Evolutionary conservation across 768 basidiomycete genomes (phyloP).

Genomic region (Plicaturopsis crispa): DNA sequence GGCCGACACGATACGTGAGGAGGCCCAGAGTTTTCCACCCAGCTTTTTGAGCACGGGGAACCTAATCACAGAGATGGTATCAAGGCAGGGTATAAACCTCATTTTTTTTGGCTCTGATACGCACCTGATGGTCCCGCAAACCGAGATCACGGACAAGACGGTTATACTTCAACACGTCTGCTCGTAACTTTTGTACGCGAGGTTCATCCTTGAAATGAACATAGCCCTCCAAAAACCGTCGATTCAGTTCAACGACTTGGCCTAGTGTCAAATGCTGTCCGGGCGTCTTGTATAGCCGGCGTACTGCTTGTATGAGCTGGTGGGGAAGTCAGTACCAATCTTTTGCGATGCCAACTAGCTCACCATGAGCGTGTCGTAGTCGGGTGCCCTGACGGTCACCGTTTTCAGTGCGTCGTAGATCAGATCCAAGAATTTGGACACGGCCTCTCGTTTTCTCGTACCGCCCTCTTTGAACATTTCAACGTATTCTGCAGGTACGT

Average conservation of each 20-base stretch:
- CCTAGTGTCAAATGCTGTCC: constrained; percentile 90
- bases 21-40: constrained; percentile 83
- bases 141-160: constrained; percentile 83
- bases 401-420: constrained; percentile 93
- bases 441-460: constrained; percentile 80
- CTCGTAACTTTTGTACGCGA: constrained; percentile 71
- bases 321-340: constrained; percentile 4
- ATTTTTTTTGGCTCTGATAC: constrained; percentile 6
- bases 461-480: constrained; percentile 92
- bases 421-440: constrained; percentile 80
- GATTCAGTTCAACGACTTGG: constrained; percentile 92
- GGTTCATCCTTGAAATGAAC: constrained; percentile 90
- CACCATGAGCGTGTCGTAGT: constrained; percentile 98
- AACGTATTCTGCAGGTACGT: constrained; percentile 85
- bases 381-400: constrained; percentile 91
- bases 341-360: constrained; percentile 13
- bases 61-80: too few species aligned
- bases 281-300: constrained; percentile 89
- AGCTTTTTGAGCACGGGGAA: constrained; percentile 81
- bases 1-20: constrained; percentile 70
- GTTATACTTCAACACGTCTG: constrained; percentile 85
- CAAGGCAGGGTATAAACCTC: constrained; percentile 1
- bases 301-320: constrained; percentile 91
- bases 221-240: constrained; percentile 90
- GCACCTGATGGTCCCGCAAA: constrained; percentile 86